phyloP scores from a whole-genome alignment of 164 flowering plant species.

The Cinnamomum chago region DNA sequence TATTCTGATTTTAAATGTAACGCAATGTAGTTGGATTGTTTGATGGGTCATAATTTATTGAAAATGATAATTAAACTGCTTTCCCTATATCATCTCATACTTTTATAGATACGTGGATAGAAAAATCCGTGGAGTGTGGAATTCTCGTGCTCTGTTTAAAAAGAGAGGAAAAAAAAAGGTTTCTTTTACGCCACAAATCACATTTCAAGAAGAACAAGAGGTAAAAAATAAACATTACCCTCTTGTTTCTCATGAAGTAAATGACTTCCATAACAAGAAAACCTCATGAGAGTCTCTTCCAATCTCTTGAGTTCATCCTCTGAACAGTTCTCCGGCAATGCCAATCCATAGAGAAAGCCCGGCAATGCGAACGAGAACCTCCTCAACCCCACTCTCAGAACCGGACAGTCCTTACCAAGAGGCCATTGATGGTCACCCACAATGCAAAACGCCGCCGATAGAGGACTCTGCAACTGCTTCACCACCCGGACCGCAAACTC shows the following conservation, averaged over 20 bases:
- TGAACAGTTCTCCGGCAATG: constrained; percentile 6
- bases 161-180: neutral
- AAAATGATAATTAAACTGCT: too few species aligned
- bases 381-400: constrained; percentile 6
- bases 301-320: constrained; percentile 3
- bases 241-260: neutral
- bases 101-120: neutral
- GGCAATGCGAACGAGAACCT: constrained; percentile 20
- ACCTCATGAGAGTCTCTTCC: constrained; percentile 7
- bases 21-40: too few species aligned
- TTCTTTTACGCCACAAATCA: neutral
- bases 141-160: neutral
- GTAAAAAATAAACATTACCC: neutral
- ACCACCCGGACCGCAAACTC: constrained; percentile 7
- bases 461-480: constrained; percentile 3
- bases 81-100: neutral
- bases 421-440: constrained; percentile 25
- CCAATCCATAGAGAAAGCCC: constrained; percentile 14
- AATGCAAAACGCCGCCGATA: constrained; percentile 8
- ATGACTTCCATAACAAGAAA: constrained; percentile 11
- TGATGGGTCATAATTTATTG: too few species aligned
- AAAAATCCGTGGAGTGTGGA: neutral
- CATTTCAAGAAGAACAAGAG: neutral
- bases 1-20: too few species aligned
- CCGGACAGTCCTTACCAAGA: constrained; percentile 12